Conservation (phyloP, 2,329 filamentous ascomycete species). For the Neocucurbitaria cava region DNA sequence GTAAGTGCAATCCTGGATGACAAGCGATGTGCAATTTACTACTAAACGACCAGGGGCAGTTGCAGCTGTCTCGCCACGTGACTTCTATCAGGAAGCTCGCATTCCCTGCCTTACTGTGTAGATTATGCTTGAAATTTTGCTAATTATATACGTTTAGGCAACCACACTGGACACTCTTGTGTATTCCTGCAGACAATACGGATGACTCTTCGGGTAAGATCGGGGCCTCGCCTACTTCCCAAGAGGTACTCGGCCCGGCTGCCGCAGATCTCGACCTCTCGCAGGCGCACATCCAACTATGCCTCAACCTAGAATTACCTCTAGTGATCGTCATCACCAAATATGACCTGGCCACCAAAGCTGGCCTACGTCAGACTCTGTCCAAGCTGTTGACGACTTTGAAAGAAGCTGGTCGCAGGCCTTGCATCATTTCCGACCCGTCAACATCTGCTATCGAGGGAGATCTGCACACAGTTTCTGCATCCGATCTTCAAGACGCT, state of each 20-base stretch:
- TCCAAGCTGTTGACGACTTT: slow-evolving; percentile 76
- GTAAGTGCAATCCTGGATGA: slow-evolving; percentile 47
- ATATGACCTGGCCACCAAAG: slow-evolving; percentile 81
- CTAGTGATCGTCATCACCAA: slow-evolving; percentile 89
- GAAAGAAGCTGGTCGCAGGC: slow-evolving; percentile 76
- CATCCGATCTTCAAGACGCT: slow-evolving; percentile 65
- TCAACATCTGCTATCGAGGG: slow-evolving; percentile 41
- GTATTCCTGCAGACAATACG: slow-evolving; percentile 80
- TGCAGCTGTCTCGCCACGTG: not conserved
- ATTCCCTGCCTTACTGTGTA: not conserved
- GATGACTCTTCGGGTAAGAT: slow-evolving; percentile 55
- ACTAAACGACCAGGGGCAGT: not conserved
- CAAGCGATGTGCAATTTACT: not conserved
- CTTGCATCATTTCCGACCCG: slow-evolving; percentile 67
- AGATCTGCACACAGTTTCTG: slow-evolving; percentile 62
- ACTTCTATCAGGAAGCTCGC: not conserved
- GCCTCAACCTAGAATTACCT: slow-evolving; percentile 78
- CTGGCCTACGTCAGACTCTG: slow-evolving; percentile 72
- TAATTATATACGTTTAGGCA: slow-evolving; percentile 51
- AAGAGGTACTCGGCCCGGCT: slow-evolving; percentile 60
- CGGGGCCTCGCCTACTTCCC: slow-evolving; percentile 58
- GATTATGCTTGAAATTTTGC: not conserved
- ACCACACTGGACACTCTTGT: slow-evolving; percentile 90
- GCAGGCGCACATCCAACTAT: slow-evolving; percentile 82
- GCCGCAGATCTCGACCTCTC: slow-evolving; percentile 72